Evolutionary conservation across 176 grass and related monocot species (phyloP), one percentile per base, ranked within the genome.

Genomic region (Oryza australiensis): DNA sequence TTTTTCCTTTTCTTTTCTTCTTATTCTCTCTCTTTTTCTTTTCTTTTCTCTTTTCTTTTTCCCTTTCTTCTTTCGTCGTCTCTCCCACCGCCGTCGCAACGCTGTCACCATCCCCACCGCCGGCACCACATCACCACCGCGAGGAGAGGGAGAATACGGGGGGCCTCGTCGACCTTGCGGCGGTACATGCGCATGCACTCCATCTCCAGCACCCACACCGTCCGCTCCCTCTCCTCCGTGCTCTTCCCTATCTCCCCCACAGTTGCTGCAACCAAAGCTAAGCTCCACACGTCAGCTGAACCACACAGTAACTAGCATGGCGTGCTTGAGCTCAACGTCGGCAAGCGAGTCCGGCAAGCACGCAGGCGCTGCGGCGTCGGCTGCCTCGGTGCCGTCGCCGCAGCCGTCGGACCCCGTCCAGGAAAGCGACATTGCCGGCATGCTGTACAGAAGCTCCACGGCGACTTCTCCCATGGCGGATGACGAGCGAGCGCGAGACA

Each of bases 191-290:
- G 75, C 76, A 66, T 81, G 91, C 91, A 93, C 84, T 89, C 91
- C 23, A 62, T 65, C 87, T 93, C 91, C 77, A 93, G 64, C 66
- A 89, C 91, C 49, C 59, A 73, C 84, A 89, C 32, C 84, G 84
- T 70, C 66, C 81, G 55, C 45, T 89, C 84, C 81, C 57, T 73
- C 45, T 93, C 87, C 66, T 89, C 81, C 74, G 73, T n/a, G 76
- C 84, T 87, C 72, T 89, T 89, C 4, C 91, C 91, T 12, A 89
- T 89, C 76, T 93, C 87, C 18, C 80, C 85, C 91, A 93, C 53
- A 89, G 73, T 84, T 92, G 80, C 90, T 92, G 87, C 64, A 71
- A n/a, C n/a, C n/a, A n/a, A n/a, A 15, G 3, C 45, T 16, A 48
- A 16, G 12, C 14, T 1, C 45, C 45, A 48, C 12, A 16, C 45